A percentile compares a stretch with the other conserved stretches of the same genome.
Conservation (phyloP, 768 basidiomycete genomes). For the Pleurotus djamor region DNA sequence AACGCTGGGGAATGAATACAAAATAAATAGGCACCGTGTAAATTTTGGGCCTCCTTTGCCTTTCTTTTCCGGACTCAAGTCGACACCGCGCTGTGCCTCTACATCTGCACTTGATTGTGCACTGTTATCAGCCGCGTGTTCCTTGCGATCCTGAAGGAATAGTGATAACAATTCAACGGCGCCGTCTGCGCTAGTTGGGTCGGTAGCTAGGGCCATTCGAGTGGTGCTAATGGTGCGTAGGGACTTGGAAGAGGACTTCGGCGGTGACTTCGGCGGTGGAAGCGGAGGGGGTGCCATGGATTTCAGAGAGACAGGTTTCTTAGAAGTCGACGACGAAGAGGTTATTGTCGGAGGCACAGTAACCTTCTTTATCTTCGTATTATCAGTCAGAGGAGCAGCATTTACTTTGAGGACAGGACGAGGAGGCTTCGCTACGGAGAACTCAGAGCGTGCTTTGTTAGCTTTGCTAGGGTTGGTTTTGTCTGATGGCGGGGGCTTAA, state of each 20-base stretch:
- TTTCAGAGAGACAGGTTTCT: slow-evolving; percentile 14
- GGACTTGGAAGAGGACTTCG: slow-evolving; percentile 25
- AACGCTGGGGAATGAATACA: too few relatives aligned
- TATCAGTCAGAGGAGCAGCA: background rate
- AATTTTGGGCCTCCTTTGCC: slow-evolving; percentile 39
- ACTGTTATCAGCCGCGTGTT: slow-evolving; percentile 20
- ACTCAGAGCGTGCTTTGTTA: background rate
- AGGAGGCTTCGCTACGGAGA: background rate
- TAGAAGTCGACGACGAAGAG: slow-evolving; percentile 9
- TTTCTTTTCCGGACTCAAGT: slow-evolving; percentile 58
- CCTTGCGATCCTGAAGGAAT: slow-evolving; percentile 45
- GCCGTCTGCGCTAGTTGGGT: slow-evolving; percentile 48
- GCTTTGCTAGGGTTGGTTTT: background rate
- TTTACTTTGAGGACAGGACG: background rate
- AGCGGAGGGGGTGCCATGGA: slow-evolving; percentile 23
- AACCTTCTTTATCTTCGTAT: slow-evolving; percentile 9
- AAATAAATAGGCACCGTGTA: slow-evolving; percentile 35
- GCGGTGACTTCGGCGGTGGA: slow-evolving; percentile 16
- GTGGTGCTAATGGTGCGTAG: slow-evolving; percentile 52
- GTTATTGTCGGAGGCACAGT: slow-evolving; percentile 10
- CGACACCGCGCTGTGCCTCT: slow-evolving; percentile 47
- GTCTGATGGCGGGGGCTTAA: background rate
- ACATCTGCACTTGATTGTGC: slow-evolving; percentile 21
- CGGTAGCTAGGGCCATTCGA: slow-evolving; percentile 47
- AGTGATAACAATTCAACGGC: slow-evolving; percentile 51